Evolutionary conservation across 2,329 filamentous ascomycete genomes (phyloP), one percentile per base, ranked within the genome.

Genomic region (Monilinia laxa): DNA sequence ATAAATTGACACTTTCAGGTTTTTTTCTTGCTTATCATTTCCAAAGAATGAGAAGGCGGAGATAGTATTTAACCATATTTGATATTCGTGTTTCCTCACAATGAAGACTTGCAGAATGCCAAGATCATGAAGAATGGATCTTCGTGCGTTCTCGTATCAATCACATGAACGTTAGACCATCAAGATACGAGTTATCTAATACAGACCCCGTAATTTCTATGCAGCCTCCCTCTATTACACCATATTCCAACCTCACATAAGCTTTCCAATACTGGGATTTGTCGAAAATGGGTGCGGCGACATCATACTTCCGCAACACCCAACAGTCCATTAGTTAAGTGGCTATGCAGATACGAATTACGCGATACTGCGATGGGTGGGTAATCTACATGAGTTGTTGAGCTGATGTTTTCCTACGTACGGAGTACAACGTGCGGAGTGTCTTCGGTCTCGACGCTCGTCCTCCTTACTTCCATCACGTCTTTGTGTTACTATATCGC

Each of bases 301-400:
- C 28, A 51, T 40, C 23, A 28, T 52, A n/a, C n/a, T 59, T 65
- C 45, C n/a, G 63, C n/a, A 60, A 23, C 28, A n/a, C 25, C 23
- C 35, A 60, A 12, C 16, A 16, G 47, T 51, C 31, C 4, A 53
- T 42, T 6, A 35, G 45, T 45, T 55, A 65, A 53, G 55, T 65
- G 63, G 63, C 54, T 45, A 52, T 65, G 63, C 63, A 65, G 63
- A 65, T 65, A 65, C 63, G 63, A 60, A 65, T 51, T 64, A 49
- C 45, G 58, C 58, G 28, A 60, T 38, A 31, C 42, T 42, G 57
- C 57, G 20, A 35, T 56, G 31, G 53, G 62, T 58, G 42, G 42
- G 25, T 64, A 49, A 49, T 64, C 31, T 25, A 38, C 23, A 55
- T 59, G 25, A 47, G 40, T 47, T 59, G 56, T 35, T 60, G 57